Conservation (phyloP, 768 basidiomycete genomes). For the Infundibulicybe gibba region DNA sequence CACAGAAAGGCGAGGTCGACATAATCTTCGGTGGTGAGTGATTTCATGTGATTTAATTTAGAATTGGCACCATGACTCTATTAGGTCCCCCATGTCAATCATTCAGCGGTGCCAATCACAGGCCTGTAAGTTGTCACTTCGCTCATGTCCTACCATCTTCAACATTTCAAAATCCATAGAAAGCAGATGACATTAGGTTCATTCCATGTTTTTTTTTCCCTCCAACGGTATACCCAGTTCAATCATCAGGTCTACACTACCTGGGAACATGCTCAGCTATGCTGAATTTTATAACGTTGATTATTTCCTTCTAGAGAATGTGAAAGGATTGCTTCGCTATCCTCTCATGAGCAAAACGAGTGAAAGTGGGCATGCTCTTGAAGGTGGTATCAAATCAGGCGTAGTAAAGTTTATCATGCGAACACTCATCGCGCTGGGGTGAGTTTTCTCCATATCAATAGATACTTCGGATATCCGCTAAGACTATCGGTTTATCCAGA, state of each 20-base stretch:
- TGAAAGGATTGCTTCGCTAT: conserved; percentile 54
- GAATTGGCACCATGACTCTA: not conserved
- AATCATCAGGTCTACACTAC: conserved; percentile 49
- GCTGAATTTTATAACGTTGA: conserved; percentile 61
- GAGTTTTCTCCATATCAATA: conserved; percentile 13
- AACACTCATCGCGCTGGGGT: conserved; percentile 63
- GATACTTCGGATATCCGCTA: not conserved
- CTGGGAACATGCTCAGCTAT: conserved; percentile 68
- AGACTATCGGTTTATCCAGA: conserved; percentile 18
- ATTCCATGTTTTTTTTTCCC: not conserved
- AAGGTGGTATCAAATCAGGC: conserved; percentile 45
- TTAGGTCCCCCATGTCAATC: conserved; percentile 76
- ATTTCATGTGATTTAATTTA: not conserved
- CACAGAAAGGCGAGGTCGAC: conserved; percentile 56
- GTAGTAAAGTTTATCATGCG: conserved; percentile 67
- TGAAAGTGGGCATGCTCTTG: conserved; percentile 20
- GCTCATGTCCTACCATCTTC: not conserved
- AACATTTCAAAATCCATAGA: conserved; percentile 24
- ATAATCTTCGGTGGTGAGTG: conserved; percentile 70
- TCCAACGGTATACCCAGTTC: not conserved
- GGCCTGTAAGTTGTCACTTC: conserved; percentile 36
- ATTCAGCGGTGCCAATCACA: conserved; percentile 63
- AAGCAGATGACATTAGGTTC: conserved; percentile 58
- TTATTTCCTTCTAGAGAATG: conserved; percentile 74
- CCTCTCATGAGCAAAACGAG: conserved; percentile 34